phyloP scores from a whole-genome alignment of 768 basidiomycete species.

The Tricholoma flavovirens region DNA sequence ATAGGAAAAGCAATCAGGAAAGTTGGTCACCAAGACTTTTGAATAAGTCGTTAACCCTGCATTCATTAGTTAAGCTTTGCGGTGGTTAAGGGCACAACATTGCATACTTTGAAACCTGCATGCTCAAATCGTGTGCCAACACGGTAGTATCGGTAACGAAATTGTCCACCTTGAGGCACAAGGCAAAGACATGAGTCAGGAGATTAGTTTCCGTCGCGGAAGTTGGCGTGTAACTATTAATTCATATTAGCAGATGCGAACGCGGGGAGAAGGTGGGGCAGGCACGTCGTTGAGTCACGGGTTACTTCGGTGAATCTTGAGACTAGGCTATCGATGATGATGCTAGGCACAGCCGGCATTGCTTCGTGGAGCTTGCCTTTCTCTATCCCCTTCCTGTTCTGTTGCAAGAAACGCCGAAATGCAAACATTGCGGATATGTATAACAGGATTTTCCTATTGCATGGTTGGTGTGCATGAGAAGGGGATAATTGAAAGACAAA shows the following conservation, averaged over 20 bases:
- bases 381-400: slow-evolving; percentile 33
- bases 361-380: slow-evolving; percentile 52
- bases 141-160: slow-evolving; percentile 64
- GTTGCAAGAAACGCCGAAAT: slow-evolving; percentile 46
- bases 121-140: slow-evolving; percentile 70
- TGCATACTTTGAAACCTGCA: slow-evolving; percentile 60
- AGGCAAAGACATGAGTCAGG: slow-evolving; percentile 72
- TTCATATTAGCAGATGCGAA: slow-evolving; percentile 3
- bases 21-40: slow-evolving; percentile 54
- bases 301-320: slow-evolving; percentile 76
- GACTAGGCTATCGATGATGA: slow-evolving; percentile 69
- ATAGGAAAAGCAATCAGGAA: not conserved
- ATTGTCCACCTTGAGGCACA: slow-evolving; percentile 75
- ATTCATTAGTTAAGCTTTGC: slow-evolving; percentile 2
- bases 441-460: slow-evolving; percentile 60
- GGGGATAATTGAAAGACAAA: slow-evolving; percentile 19
- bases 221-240: slow-evolving; percentile 48
- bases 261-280: not conserved
- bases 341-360: slow-evolving; percentile 51
- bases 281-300: slow-evolving; percentile 50
- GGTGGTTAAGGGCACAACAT: not conserved
- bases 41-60: slow-evolving; percentile 60
- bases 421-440: slow-evolving; percentile 82
- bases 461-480: not conserved
- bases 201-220: slow-evolving; percentile 66